phyloP scores from a whole-genome alignment of 2,329 filamentous ascomycete species.

The Colletotrichum endophyticum region DNA sequence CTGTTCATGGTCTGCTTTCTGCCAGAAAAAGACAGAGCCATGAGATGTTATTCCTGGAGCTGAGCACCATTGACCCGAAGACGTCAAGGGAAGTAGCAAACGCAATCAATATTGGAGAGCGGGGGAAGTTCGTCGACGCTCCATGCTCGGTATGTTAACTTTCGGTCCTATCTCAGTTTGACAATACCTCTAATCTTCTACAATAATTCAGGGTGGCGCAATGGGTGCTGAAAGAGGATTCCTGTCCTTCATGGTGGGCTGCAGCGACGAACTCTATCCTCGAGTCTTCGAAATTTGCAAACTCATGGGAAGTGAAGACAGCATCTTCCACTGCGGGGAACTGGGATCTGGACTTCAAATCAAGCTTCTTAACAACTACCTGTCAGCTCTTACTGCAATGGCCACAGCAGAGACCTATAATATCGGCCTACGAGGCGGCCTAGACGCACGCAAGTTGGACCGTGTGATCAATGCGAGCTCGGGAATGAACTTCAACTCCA shows the following conservation, averaged over 20 bases:
- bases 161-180: fast-evolving
- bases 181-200: not conserved
- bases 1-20: not conserved
- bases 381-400: not conserved
- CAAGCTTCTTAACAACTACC: not conserved
- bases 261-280: not conserved
- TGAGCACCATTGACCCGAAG: not conserved
- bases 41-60: not conserved
- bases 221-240: not conserved
- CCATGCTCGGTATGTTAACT: not conserved
- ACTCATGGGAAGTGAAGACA: not conserved
- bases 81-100: not conserved
- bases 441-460: not conserved
- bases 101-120: not conserved
- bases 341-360: not conserved
- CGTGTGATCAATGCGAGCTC: conserved; percentile 20
- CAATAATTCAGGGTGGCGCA: not conserved
- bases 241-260: conserved; percentile 22
- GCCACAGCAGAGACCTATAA: not conserved
- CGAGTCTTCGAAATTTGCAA: not conserved
- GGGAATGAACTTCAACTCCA: conserved; percentile 16
- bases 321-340: not conserved
- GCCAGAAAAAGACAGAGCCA: not conserved
- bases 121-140: not conserved
- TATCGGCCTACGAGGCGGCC: not conserved